Evolutionary conservation across 2,329 filamentous ascomycete species (phyloP), one percentile per base, ranked within the genome.

Genomic region (Pseudocercospora crystallina): DNA sequence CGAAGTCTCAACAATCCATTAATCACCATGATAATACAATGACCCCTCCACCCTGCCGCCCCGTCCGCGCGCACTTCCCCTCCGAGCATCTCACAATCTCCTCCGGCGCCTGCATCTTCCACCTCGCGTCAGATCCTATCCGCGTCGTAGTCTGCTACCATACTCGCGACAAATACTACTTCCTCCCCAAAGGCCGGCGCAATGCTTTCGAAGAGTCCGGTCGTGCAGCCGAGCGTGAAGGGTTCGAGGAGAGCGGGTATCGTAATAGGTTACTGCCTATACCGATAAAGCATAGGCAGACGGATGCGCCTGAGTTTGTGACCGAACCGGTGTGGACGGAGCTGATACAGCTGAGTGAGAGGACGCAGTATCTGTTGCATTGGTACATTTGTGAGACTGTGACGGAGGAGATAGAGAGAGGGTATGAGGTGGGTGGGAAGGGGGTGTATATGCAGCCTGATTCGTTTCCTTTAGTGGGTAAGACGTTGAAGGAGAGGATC

Each of bases 181-280:
- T 79, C 58, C 60, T 79, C 8, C 76, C 76, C 5, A 79, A 79
- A 56, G 76, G 76, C 2, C 64, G 76, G 5, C 62, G 72, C 20
- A 75, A 79, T 60, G 73, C 71, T 0, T 71, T 71, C 9, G 76
- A 79, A 56, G 70, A 72, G n/a, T 69, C 65, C 5, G 65, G 61
- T 1, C 49, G 51, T 8, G 74, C 72, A 0, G 76, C 76, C 0
- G 71, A 76, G 47, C 65, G 76, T 29, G 76, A 79, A 57, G 76
- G 76, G 1, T 79, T 71, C 54, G 76, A 79, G 59, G 76, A 79
- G 69, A 73, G 71, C 2, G 76, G 76, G 14, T 79, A 76, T 58
- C 68, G 74, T 36, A 78, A 78, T 53, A 69, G 76, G 30, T 63
- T 78, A 8, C 66, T 79, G 11, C 74, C 76, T 3, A 59, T 79